phyloP scores from a whole-genome alignment of 2,329 filamentous ascomycete species.

The Colletotrichum truncatum region DNA sequence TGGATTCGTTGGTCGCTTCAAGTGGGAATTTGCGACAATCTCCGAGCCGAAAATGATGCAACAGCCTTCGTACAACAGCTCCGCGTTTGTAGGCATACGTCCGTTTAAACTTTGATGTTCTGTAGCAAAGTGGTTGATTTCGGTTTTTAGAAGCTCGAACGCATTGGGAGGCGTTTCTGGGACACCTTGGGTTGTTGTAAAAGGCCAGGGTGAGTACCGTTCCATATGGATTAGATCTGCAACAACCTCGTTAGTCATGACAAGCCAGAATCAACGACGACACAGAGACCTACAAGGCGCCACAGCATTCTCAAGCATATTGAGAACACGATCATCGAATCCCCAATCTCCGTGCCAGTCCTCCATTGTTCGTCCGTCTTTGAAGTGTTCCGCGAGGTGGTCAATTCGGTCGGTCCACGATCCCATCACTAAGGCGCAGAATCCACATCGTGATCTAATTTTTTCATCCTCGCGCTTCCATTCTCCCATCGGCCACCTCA shows the following conservation, averaged over 20 bases:
- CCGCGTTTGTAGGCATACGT: neutral
- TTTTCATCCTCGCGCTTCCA: slow-evolving; percentile 18
- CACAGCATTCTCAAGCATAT: slow-evolving; percentile 48
- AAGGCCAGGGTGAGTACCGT: slow-evolving; percentile 44
- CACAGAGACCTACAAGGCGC: slow-evolving; percentile 42
- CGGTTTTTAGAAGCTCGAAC: slow-evolving; percentile 23
- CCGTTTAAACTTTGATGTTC: slow-evolving; percentile 4
- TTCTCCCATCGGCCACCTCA: slow-evolving; percentile 16
- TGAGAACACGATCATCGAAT: slow-evolving; percentile 44
- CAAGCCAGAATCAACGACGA: neutral
- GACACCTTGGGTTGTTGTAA: slow-evolving; percentile 31
- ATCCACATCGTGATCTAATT: slow-evolving; percentile 44
- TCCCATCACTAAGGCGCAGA: slow-evolving; percentile 44
- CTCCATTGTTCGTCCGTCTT: slow-evolving; percentile 46
- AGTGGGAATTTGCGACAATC: neutral
- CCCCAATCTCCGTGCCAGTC: slow-evolving; percentile 52
- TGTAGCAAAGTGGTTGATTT: slow-evolving; percentile 15
- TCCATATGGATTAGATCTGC: slow-evolving; percentile 49
- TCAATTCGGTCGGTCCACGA: slow-evolving; percentile 45
- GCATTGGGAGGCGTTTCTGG: slow-evolving; percentile 30
- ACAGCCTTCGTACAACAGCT: slow-evolving; percentile 25
- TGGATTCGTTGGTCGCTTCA: slow-evolving; percentile 28
- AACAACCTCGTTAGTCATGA: too few species aligned
- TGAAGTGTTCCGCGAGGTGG: slow-evolving; percentile 51
- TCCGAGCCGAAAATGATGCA: slow-evolving; percentile 34